Conservation (phyloP, 2,329 filamentous ascomycete genomes). For the Talaromyces sp. region DNA sequence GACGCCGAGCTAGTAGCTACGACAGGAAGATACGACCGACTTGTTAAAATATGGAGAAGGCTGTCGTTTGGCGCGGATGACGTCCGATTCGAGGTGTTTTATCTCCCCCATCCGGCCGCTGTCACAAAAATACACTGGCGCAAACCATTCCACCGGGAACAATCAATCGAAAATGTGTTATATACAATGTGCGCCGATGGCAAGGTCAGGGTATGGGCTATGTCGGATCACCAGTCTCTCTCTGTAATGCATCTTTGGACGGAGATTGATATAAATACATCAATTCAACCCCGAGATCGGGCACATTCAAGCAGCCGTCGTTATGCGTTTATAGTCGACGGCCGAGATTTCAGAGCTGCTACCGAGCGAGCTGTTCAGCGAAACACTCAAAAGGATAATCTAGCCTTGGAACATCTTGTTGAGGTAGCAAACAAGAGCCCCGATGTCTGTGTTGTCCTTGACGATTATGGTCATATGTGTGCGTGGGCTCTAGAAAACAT, state of each 20-base stretch:
- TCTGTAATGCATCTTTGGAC: constrained; percentile 75
- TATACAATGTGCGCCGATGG: constrained; percentile 85
- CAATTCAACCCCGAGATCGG: constrained; percentile 55
- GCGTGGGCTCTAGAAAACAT: constrained; percentile 90
- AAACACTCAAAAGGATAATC: constrained; percentile 56
- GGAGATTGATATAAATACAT: constrained; percentile 67
- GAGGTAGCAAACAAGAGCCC: constrained; percentile 78
- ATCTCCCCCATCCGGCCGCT: constrained; percentile 74
- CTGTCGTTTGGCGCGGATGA: constrained; percentile 77
- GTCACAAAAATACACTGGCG: constrained; percentile 88
- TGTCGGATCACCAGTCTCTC: constrained; percentile 63
- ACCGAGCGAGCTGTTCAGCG: constrained; percentile 69
- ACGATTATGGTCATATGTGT: constrained; percentile 79
- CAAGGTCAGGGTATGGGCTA: constrained; percentile 75
- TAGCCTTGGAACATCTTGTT: constrained; percentile 76
- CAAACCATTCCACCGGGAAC: constrained; percentile 67
- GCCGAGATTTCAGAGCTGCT: constrained; percentile 69
- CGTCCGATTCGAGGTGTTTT: constrained; percentile 82
- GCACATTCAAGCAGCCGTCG: constrained; percentile 40
- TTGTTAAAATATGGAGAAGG: constrained; percentile 90
- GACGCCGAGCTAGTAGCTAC: constrained; percentile 85
- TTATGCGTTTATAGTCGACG: constrained; percentile 77
- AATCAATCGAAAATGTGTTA: constrained; percentile 76
- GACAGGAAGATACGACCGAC: constrained; percentile 66
- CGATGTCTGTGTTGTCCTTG: constrained; percentile 80